Conservation (phyloP, 768 basidiomycete species). For the Tremella mesenterica region DNA sequence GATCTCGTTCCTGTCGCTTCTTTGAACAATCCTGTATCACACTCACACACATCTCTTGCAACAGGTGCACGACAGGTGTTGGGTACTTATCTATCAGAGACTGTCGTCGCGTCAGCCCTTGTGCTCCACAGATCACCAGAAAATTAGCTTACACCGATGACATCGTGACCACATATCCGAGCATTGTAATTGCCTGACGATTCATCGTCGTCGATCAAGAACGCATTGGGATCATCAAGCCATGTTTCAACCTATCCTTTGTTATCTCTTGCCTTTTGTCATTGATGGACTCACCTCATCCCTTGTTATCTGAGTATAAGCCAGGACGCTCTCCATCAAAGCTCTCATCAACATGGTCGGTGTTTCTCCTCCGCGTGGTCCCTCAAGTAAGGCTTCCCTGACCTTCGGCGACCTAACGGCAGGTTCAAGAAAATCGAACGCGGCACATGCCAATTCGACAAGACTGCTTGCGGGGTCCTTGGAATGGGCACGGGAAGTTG, state of each 20-base stretch:
- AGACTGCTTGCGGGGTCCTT: constrained; percentile 58
- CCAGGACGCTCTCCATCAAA: constrained; percentile 49
- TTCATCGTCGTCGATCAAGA: constrained; percentile 90
- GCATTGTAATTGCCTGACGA: constrained; percentile 74
- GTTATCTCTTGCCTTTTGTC: background rate
- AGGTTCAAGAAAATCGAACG: constrained; percentile 70
- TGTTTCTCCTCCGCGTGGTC: constrained; percentile 1
- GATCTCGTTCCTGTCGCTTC: constrained; percentile 52
- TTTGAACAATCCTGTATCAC: constrained; percentile 55
- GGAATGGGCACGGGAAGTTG: constrained; percentile 24
- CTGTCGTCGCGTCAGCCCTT: constrained; percentile 16
- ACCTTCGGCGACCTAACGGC: constrained; percentile 56
- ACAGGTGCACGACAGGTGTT: constrained; percentile 41
- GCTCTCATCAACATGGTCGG: constrained; percentile 18
- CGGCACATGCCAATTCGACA: constrained; percentile 63
- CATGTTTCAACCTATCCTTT: constrained; percentile 71
- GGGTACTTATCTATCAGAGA: constrained; percentile 45
- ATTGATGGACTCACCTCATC: constrained; percentile 61
- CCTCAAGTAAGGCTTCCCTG: constrained; percentile 56
- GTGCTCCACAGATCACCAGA: background rate
- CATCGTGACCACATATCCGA: constrained; percentile 73
- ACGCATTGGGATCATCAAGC: constrained; percentile 79
- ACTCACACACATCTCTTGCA: constrained; percentile 52
- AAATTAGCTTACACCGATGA: constrained; percentile 56
- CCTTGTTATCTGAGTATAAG: constrained; percentile 74